Evolutionary conservation across 352 stramenopile species (phyloP).

Genomic region (Phytophthora sp.): DNA sequence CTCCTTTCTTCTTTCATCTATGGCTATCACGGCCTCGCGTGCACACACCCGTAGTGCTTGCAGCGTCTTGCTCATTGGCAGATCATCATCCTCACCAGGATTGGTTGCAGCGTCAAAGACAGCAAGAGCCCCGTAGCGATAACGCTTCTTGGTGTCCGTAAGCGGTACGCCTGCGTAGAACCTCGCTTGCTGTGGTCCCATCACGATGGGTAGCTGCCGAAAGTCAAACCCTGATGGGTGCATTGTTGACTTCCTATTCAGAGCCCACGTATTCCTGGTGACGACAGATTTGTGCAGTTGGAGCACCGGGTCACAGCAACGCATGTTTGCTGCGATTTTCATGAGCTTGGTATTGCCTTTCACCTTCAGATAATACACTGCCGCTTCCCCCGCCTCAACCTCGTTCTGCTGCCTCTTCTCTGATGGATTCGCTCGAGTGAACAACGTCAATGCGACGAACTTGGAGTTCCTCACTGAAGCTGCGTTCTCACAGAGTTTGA

Average conservation of each 20-base stretch:
- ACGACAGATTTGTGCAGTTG: slow-evolving; percentile 44
- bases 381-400: slow-evolving; percentile 16
- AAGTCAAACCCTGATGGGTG: slow-evolving; percentile 54
- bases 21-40: slow-evolving; percentile 35
- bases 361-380: slow-evolving; percentile 58
- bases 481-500: slow-evolving; percentile 60
- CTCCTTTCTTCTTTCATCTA: slow-evolving; percentile 54
- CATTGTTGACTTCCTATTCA: slow-evolving; percentile 25
- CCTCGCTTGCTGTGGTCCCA: slow-evolving; percentile 65
- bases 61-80: slow-evolving; percentile 41
- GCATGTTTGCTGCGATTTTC: slow-evolving; percentile 60
- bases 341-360: slow-evolving; percentile 53
- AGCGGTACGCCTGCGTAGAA: slow-evolving; percentile 81
- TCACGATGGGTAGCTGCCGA: slow-evolving; percentile 64
- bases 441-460: slow-evolving; percentile 69
- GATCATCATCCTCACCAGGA: slow-evolving; percentile 41
- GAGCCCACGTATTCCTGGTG: slow-evolving; percentile 51
- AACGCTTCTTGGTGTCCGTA: slow-evolving; percentile 43
- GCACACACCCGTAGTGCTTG: slow-evolving; percentile 44
- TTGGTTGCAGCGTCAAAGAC: slow-evolving; percentile 64
- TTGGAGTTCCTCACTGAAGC: slow-evolving; percentile 44
- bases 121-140: slow-evolving; percentile 61
- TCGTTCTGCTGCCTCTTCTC: slow-evolving; percentile 14
- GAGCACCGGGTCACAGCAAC: slow-evolving; percentile 75
- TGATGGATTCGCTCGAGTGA: slow-evolving; percentile 22